Evolutionary conservation across 2,329 filamentous ascomycete genomes (phyloP), one percentile per base, ranked within the genome.

Genomic region (Penicillium freii): DNA sequence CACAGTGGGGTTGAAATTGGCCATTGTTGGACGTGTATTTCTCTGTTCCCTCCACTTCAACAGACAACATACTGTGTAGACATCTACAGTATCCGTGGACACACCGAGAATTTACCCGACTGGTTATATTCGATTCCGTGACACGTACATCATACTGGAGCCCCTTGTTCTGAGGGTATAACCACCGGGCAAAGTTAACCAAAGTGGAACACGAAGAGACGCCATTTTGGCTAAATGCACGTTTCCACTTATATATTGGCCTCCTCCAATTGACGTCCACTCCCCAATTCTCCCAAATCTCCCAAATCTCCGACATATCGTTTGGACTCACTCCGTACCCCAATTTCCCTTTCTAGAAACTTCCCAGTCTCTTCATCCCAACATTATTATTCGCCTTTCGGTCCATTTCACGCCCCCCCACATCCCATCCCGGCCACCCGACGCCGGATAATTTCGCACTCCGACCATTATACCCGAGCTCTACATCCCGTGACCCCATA

Each of bases 391-490:
- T 49, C 17, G 43, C 25, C 29, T 29, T 47, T 56, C 54, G 42
- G 54, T 53, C 51, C 31, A 56, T 42, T 54, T 21, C 36, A 17
- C 23, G 1, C 45, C n/a, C 54, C 51, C 31, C 54, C 44, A 50
- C 31, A 48, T 40, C 21, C 19, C 31, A 40, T 50, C 58, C 45
- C 42, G 27, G 40, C 23, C 52, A 49, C 31, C 49, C 43, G 23
- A 31, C 40, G 39, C 43, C 60, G 63, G 63, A 56, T 65, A 65
- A 65, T 58, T 62, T 43, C 40, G 1, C 17, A 51, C 23, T 21
- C 48, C 48, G 48, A 33, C 38, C 53, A 51, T 60, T 61, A 58
- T 64, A 59, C 60, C 63, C 62, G 60, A 64, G 50, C 52, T 36
- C 17, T 44, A 29, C 33, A 25, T 53, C 44, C 34, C 42, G 13